Conservation (phyloP, 2,329 filamentous ascomycete genomes). For the Plenodomus lindquistii region DNA sequence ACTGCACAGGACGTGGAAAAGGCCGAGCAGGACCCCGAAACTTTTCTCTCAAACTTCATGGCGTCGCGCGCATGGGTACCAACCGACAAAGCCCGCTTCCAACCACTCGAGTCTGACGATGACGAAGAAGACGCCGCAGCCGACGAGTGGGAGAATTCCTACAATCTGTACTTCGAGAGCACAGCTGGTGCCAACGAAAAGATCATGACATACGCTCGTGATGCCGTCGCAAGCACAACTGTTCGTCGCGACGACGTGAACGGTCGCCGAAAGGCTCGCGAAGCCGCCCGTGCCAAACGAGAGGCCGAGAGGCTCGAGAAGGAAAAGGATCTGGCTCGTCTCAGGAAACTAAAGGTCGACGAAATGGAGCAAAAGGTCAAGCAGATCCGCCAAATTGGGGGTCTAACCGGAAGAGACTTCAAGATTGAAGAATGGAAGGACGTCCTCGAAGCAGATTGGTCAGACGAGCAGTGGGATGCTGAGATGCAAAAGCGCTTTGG, state of each 20-base stretch:
- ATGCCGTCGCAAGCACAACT: slow-evolving; percentile 77
- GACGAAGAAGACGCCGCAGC: slow-evolving; percentile 74
- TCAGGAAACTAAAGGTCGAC: slow-evolving; percentile 87
- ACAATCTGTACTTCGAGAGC: slow-evolving; percentile 95
- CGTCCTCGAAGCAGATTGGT: slow-evolving; percentile 85
- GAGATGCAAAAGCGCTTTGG: slow-evolving; percentile 90
- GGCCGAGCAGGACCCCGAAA: slow-evolving; percentile 88
- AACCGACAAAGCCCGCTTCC: slow-evolving; percentile 66
- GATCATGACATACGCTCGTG: slow-evolving; percentile 85
- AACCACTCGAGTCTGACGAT: slow-evolving; percentile 91
- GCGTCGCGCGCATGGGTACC: slow-evolving; percentile 88
- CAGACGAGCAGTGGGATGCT: slow-evolving; percentile 85
- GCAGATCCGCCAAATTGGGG: slow-evolving; percentile 88
- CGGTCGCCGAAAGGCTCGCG: slow-evolving; percentile 75
- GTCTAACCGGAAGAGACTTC: slow-evolving; percentile 67
- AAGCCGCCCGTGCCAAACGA: slow-evolving; percentile 75
- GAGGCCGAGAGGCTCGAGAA: slow-evolving; percentile 77
- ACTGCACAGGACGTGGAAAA: slow-evolving; percentile 63
- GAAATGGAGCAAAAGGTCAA: slow-evolving; percentile 85
- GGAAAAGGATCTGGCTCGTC: slow-evolving; percentile 77
- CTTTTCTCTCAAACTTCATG: slow-evolving; percentile 94
- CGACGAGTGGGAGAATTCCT: slow-evolving; percentile 88
- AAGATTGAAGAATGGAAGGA: slow-evolving; percentile 81
- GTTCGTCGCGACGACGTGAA: slow-evolving; percentile 83
- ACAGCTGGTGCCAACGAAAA: slow-evolving; percentile 85